Evolutionary conservation across 2,329 filamentous ascomycete species (phyloP).

Genomic region (Hypoxylon sp.): DNA sequence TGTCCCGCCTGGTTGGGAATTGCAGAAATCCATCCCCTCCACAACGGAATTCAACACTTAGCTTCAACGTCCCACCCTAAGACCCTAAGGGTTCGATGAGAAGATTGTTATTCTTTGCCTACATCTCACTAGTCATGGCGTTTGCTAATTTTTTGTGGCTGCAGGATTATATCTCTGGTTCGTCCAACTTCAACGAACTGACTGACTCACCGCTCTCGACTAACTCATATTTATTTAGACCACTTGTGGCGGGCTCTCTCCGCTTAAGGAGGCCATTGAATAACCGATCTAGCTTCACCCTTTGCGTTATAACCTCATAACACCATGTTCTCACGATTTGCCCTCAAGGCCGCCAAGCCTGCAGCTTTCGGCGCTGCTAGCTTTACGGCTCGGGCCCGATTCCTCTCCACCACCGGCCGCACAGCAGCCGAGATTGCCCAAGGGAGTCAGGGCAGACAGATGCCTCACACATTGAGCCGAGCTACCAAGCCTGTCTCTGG

Average conservation of each 20-base stretch:
- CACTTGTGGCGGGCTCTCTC: constrained; percentile 63
- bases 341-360: constrained; percentile 62
- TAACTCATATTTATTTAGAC: constrained; percentile 54
- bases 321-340: constrained; percentile 69
- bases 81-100: neutral
- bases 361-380: constrained; percentile 56
- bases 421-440: constrained; percentile 63
- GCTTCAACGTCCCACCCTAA: neutral
- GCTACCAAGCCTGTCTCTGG: constrained; percentile 72
- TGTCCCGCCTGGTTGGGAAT: constrained; percentile 23
- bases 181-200: constrained; percentile 48
- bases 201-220: constrained; percentile 57
- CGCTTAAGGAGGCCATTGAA: constrained; percentile 53
- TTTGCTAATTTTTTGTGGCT: constrained; percentile 53
- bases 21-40: constrained; percentile 11
- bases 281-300: constrained; percentile 41
- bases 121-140: constrained; percentile 23
- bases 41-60: neutral
- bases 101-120: neutral
- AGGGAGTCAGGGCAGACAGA: constrained; percentile 74
- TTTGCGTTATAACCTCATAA: constrained; percentile 25
- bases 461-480: constrained; percentile 65
- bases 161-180: constrained; percentile 81
- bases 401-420: constrained; percentile 50
- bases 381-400: constrained; percentile 49